Base-by-base conservation (phyloP, 2,329 filamentous ascomycete genomes). In the Pyrenochaeta sp. region DNA sequence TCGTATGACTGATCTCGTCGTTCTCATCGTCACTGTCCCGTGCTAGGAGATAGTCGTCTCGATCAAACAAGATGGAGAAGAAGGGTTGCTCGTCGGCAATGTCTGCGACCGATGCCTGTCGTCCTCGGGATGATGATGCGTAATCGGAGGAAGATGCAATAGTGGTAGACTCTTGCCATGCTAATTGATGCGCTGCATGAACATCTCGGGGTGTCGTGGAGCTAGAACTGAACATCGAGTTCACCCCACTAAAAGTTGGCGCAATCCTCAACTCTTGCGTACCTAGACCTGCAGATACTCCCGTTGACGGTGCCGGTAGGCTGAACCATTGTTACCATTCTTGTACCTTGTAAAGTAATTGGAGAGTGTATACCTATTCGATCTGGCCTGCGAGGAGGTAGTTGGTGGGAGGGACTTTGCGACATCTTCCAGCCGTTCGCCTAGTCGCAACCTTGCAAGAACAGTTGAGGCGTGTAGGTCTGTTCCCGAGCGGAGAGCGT, bases 381-480 rank as follows among this genome's bases (percentile, higher is more conserved):
- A 47, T 3, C 41, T 51, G 32, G 44, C 35, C 37, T 38, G 26
- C 28, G 31, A 35, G 6, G 45, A 48, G 24, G 42, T 14, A 26
- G 40, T 32, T 13, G 54, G 22, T 10, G 58, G 48, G 17, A 61
- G 38, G n/a, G 47, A 47, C 18, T 46, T 59, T 8, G 55, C 52
- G 10, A 61, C 46, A n/a, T 54, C 47, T 24, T 60, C 52, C 3
- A 59, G 41, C 7, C 55, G 44, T 27, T 60, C 51, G 26, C 57
- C 59, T 6, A 61, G 41, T 20, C 59, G 35, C 4, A 62, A 30
- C 22, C 53, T 45, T 18, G 57, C 55, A 2, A 62, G 48, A 14
- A 60, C 24, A 9, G 47, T 53, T 9, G 55, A 44, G 22, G 59
- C 59, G 39, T 62, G 49, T 10, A 47, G 43, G 35, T 62, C 59